Percentiles rank a stretch among this genome's conserved stretches.
These are phyloP conservation scores for Tephrocybe sp. DNA, from an alignment of 768 basidiomycete species.

Conservation along the genomic window DNA sequence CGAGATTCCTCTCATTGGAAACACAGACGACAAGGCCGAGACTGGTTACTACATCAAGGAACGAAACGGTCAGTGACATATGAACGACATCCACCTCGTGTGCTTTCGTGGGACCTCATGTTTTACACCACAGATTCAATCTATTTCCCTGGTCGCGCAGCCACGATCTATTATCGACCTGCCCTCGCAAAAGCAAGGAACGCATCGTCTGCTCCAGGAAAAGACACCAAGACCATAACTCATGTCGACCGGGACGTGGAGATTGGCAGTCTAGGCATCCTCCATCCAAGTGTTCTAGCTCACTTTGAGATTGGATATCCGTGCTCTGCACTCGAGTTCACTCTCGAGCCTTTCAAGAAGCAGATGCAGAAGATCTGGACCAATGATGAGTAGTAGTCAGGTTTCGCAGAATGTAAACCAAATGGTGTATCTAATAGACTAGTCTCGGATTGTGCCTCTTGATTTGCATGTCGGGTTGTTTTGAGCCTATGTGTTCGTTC, in stretches of 20 bases:
- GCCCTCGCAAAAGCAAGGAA: conserved; percentile 32
- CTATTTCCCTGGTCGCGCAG: conserved; percentile 94
- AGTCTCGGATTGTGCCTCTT: background rate
- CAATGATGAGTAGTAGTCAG: conserved; percentile 39
- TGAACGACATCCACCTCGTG: background rate
- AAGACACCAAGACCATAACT: conserved; percentile 44
- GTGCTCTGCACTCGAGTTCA: conserved; percentile 93
- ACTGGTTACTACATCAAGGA: conserved; percentile 93
- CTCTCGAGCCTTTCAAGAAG: conserved; percentile 91
- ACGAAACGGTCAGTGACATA: conserved; percentile 61
- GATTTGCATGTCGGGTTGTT: no score
- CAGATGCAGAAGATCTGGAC: conserved; percentile 57
- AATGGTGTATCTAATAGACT: conserved; percentile 21
- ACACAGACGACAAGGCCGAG: conserved; percentile 48
- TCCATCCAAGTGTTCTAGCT: conserved; percentile 88
- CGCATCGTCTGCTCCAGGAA: conserved; percentile 34
- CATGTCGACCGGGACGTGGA: conserved; percentile 53
- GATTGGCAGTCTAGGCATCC: conserved; percentile 88
- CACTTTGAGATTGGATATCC: conserved; percentile 95
- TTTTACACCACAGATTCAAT: conserved; percentile 66
- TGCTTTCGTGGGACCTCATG: background rate
- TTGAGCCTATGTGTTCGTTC: no score
- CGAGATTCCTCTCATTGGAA: conserved; percentile 78
- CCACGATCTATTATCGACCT: conserved; percentile 84
- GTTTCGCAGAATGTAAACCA: background rate